Base-by-base conservation (phyloP, 208 protist species). In the Acanthamoeba culbertsoni region DNA sequence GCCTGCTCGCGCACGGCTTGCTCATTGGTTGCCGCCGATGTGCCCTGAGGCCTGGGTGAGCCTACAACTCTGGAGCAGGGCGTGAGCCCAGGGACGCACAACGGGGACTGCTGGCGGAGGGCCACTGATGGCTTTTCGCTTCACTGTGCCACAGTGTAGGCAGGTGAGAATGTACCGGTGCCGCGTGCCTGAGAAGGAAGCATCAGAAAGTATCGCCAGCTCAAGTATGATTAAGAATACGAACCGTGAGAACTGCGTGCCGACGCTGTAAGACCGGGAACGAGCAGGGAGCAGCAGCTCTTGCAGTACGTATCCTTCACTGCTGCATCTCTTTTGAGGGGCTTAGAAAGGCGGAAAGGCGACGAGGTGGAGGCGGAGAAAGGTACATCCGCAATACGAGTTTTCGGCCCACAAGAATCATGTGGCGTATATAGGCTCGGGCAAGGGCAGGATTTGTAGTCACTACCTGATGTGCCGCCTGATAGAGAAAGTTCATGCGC, bases 401-500 rank as follows among this genome's bases (percentile, higher is more conserved):
- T 43, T 82, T 82, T 12, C 37, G 42, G 26, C 42, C 71, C 0
- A 82, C 71, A n/a, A 82, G 42, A n/a, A 82, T 43, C 71, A 82
- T 82, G 71, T 82, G n/a, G 71, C 45, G 37, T 10, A 82, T 82
- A 43, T 82, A 82, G 43, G 23, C 20, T 1, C 71, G 71, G 71
- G 71, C 40, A 23, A 82, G 42, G 6, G 37, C 71, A 26, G 71
- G 71, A 35, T 82, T 82, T 1, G 71, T 55, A 12, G 42, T 43
- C 42, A 55, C 71, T 0, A 82, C 71, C 71, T 82, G 71, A 40
- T 82, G 71, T n/a, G 71, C 71, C 26, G 71, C 71, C 3, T 82
- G 71, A 43, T 82, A 82, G n/a, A 82, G 31, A 33, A 82, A 82
- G 37, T 53, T 82, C 71, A 82, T 82, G 23, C 71, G 40, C 71